Evolutionary conservation across 345 rosid species (phyloP).

Genomic region (Rhodamnia rubescens): DNA sequence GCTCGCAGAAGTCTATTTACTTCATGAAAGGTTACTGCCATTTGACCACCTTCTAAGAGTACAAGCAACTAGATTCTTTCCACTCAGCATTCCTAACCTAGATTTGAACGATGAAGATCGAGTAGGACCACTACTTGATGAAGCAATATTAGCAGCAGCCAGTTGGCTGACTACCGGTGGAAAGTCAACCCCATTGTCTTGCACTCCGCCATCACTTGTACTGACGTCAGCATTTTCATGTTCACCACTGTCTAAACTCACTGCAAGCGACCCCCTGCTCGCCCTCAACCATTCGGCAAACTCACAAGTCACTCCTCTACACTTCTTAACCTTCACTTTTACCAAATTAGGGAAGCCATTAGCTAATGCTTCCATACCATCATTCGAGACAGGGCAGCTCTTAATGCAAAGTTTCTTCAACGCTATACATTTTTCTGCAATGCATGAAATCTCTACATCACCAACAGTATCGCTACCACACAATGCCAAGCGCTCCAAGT

Average conservation of each 20-base stretch:
- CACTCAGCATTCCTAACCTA: constrained; percentile 47
- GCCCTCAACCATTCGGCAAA: constrained; percentile 4
- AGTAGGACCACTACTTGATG: constrained; percentile 23
- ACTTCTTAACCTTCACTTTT: constrained; percentile 77
- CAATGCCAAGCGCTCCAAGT: constrained; percentile 58
- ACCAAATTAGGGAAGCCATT: constrained; percentile 70
- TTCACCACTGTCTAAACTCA: constrained; percentile 53
- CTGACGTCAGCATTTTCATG: constrained; percentile 33
- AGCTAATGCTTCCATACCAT: constrained; percentile 59
- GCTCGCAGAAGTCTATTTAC: neutral
- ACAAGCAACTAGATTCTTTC: constrained; percentile 73
- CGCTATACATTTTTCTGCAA: constrained; percentile 56
- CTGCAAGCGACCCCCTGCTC: constrained; percentile 30
- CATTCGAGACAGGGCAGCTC: constrained; percentile 51
- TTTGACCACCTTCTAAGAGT: constrained; percentile 54
- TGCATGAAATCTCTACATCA: constrained; percentile 48
- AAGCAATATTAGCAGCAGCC: constrained; percentile 21
- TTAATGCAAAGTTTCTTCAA: constrained; percentile 73
- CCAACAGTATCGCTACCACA: constrained; percentile 74
- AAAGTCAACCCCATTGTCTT: constrained; percentile 37
- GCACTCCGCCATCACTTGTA: constrained; percentile 43
- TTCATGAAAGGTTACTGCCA: constrained; percentile 32
- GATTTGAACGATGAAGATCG: constrained; percentile 58
- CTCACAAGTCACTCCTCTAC: constrained; percentile 54
- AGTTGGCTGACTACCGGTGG: constrained; percentile 25